phyloP scores from a whole-genome alignment of 164 flowering plant species.

The Kalanchoe fedtschenkoi region DNA sequence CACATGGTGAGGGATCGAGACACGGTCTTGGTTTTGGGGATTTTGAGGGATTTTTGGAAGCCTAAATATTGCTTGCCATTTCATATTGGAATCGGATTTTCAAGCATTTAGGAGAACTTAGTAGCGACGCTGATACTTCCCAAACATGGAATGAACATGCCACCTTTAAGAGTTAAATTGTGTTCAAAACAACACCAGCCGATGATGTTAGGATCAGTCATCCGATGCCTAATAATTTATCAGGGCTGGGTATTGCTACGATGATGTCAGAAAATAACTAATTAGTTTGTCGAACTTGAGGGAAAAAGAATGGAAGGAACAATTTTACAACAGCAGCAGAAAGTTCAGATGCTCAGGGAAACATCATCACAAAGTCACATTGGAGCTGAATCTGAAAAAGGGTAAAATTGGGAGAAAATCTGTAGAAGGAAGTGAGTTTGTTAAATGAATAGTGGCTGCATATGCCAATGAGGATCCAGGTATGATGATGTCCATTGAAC shows the following conservation, averaged over 20 bases:
- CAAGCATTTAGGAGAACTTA: constrained; percentile 25
- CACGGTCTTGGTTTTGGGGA: constrained; percentile 30
- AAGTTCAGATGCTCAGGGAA: constrained; percentile 62
- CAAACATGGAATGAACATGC: constrained; percentile 2
- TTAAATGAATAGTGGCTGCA: constrained; percentile 43
- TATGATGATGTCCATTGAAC: constrained; percentile 88
- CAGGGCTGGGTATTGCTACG: too few species aligned
- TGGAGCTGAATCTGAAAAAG: constrained; percentile 34
- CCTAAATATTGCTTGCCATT: constrained; percentile 30
- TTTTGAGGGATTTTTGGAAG: constrained; percentile 25
- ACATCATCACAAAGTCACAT: constrained; percentile 67
- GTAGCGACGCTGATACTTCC: constrained; percentile 31
- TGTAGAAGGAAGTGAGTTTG: constrained; percentile 42
- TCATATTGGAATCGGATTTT: constrained; percentile 20
- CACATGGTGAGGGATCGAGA: constrained; percentile 33
- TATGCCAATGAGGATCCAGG: constrained; percentile 58
- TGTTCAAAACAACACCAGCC: constrained; percentile 1
- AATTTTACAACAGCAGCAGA: constrained; percentile 68
- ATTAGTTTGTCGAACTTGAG: constrained; percentile 61
- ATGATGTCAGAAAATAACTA: constrained; percentile 63
- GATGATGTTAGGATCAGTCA: background rate
- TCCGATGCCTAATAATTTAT: background rate
- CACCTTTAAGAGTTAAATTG: background rate
- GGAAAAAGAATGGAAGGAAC: constrained; percentile 79
- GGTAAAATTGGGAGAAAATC: constrained; percentile 15